Conservation (phyloP, 805 yeast species). For the Kodamaea neixiangensis region DNA sequence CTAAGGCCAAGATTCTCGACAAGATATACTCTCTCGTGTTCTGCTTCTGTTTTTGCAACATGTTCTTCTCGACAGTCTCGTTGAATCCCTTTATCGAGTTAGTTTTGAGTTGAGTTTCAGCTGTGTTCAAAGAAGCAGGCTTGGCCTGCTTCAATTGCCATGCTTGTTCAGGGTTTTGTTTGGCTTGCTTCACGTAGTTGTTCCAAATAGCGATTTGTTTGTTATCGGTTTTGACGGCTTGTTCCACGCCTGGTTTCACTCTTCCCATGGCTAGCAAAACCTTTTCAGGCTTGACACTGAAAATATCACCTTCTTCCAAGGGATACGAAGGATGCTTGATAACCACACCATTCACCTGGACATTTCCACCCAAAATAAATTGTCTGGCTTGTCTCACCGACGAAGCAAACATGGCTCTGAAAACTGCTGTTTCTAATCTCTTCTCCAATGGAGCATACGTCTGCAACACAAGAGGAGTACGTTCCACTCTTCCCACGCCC, state of each 20-base stretch:
- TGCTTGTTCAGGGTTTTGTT: constrained; percentile 54
- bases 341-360: constrained; percentile 78
- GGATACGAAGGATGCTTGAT: constrained; percentile 79
- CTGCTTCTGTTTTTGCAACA: constrained; percentile 42
- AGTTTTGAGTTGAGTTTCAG: constrained; percentile 13
- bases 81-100: constrained; percentile 31
- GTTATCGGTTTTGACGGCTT: constrained; percentile 69
- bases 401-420: constrained; percentile 90
- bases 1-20: constrained; percentile 40
- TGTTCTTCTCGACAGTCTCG: constrained; percentile 41
- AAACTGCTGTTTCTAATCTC: constrained; percentile 85
- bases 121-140: constrained; percentile 37
- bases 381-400: constrained; percentile 93
- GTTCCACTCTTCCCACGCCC: constrained; percentile 49
- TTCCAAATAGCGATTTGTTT: constrained; percentile 78
- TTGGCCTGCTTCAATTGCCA: constrained; percentile 52
- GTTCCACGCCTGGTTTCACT: constrained; percentile 71
- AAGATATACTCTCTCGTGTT: constrained; percentile 51
- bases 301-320: constrained; percentile 82
- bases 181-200: constrained; percentile 61
- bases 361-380: constrained; percentile 78
- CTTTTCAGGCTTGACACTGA: constrained; percentile 80
- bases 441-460: constrained; percentile 87
- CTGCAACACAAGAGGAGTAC: constrained; percentile 85
- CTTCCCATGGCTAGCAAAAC: constrained; percentile 86